Evolutionary conservation across 108 stramenopile genomes (phyloP).

Genomic region (Pseudonitzschia delicatissima): DNA sequence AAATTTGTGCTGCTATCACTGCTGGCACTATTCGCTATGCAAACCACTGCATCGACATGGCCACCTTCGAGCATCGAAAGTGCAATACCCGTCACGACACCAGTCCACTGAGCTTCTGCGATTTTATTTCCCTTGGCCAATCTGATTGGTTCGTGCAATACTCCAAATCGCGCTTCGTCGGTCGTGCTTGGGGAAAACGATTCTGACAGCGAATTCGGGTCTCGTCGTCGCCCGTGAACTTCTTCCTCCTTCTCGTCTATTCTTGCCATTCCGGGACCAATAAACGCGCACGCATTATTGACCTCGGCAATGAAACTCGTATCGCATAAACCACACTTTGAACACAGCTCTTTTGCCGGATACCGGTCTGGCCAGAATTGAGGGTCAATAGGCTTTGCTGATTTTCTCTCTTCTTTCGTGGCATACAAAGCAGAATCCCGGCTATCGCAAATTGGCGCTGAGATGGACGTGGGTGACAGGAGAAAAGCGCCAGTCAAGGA

Average conservation of each 20-base stretch:
- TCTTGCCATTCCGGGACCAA: conserved; percentile 60
- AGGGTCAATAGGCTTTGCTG: conserved; percentile 60
- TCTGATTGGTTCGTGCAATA: conserved; percentile 56
- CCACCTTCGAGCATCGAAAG: conserved; percentile 61
- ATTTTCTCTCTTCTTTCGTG: neutral
- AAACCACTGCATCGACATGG: conserved; percentile 75
- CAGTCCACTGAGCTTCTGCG: conserved; percentile 72
- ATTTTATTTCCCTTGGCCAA: conserved; percentile 57
- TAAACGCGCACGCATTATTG: conserved; percentile 66
- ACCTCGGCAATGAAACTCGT: conserved; percentile 70
- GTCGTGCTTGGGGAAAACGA: conserved; percentile 17
- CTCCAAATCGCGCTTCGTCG: conserved; percentile 77
- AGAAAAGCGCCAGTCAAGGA: neutral
- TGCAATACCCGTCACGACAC: conserved; percentile 70
- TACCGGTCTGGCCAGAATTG: conserved; percentile 67
- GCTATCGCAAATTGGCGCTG: neutral
- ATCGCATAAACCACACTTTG: conserved; percentile 77
- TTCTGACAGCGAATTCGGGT: neutral
- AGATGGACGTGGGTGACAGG: neutral
- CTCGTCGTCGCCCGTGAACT: conserved; percentile 59
- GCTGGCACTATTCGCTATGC: conserved; percentile 47
- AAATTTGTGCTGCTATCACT: conserved; percentile 26
- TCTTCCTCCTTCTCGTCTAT: conserved; percentile 55
- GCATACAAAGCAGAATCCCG: no score
- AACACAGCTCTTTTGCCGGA: conserved; percentile 79